Evolutionary conservation across 768 basidiomycete species (phyloP), one percentile per base, ranked within the genome.

Genomic region (Leccinum variicolor): DNA sequence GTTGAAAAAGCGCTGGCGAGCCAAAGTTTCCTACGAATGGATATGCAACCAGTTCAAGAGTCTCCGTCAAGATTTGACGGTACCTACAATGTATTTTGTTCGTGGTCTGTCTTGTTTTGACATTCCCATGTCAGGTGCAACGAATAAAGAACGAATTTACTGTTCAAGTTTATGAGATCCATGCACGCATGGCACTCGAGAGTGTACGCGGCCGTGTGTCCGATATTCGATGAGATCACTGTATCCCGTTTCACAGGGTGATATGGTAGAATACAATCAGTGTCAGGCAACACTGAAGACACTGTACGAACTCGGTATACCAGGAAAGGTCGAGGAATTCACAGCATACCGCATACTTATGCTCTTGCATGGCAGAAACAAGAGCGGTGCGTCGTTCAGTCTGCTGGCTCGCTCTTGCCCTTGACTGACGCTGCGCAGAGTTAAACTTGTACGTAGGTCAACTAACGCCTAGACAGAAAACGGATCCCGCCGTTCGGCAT

Each of bases 11-110:
- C 88, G 88, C 57, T 98, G 96, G 94, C 81, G 85, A 65, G 81
- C 89, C 62, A 91, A 90, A 62, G 67, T 72, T 33, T 73, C 79
- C 0, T 97, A 98, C 68, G 75, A 82, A 56, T 99, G 93, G 87
- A 92, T 98, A 69, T 94, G 96, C 70, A 97, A 90, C 68, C 97
- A 99, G 73, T 93, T 99, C 77, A 98, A 99, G 80, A 94, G 91
- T 71, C 76, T 99, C 57, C 86, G 97, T 43, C 97, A 98, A 73
- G 97, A 99, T 78, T 81, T 99, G 59, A 98, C 95, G 64, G 96
- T 96, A 76, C 77, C 91, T 83, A 14, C 31, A 33, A 33, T 48
- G 31, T 28, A 3, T 19, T 2, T 53, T 55, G 41, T 45, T 1
- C 6, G 45, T 14, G 8, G 13, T 39, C 13, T 23, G n/a, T 39